Evolutionary conservation across 768 basidiomycete genomes (phyloP).

Genomic region (Serendipita vermifera): DNA sequence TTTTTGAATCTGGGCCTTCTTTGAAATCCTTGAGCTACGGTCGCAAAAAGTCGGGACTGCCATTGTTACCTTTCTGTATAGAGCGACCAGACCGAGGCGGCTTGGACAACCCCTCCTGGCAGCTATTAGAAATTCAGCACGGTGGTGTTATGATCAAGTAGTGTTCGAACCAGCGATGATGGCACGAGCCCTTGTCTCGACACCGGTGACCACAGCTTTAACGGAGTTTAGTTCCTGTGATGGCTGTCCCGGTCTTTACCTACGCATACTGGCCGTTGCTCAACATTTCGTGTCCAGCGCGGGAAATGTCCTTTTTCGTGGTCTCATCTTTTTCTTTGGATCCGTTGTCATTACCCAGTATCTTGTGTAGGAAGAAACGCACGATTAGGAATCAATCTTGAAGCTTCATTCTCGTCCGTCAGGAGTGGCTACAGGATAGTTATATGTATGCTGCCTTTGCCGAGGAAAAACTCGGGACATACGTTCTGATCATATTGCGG

Average conservation of each 20-base stretch:
- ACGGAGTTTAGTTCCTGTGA: too few species aligned
- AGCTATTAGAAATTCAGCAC: conserved; percentile 31
- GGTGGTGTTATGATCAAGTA: not conserved
- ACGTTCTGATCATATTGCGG: conserved; percentile 62
- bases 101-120: conserved; percentile 51
- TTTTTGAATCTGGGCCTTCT: conserved; percentile 5
- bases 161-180: conserved; percentile 53
- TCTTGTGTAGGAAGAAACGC: conserved; percentile 16
- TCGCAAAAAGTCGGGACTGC: too few species aligned
- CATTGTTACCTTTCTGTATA: not conserved
- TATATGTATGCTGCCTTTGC: conserved; percentile 20
- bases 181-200: conserved; percentile 62
- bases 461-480: conserved; percentile 40
- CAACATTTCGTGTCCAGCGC: too few species aligned
- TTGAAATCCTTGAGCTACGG: too few species aligned
- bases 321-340: conserved; percentile 4
- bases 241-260: too few species aligned
- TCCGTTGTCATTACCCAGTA: not conserved
- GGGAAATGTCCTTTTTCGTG: too few species aligned
- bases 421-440: conserved; percentile 28
- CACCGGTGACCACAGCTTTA: conserved; percentile 66
- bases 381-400: conserved; percentile 58
- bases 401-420: conserved; percentile 29
- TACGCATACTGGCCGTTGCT: too few species aligned
- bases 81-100: conserved; percentile 25